Conservation (phyloP, 768 basidiomycete species). For the Tulasnella calospora region DNA sequence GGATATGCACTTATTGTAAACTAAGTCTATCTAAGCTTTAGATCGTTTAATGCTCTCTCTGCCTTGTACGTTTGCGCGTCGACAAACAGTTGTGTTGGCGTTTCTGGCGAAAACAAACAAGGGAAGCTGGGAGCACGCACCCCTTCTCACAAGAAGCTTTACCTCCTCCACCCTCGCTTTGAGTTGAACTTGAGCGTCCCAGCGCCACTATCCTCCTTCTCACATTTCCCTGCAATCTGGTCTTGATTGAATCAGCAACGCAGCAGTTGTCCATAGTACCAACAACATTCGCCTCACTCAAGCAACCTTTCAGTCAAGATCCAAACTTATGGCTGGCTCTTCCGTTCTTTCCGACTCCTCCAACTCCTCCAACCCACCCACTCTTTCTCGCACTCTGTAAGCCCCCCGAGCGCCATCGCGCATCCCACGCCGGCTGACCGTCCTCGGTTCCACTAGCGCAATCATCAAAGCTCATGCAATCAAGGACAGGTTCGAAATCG, state of each 20-base stretch:
- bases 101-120: not conserved
- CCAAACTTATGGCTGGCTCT: conserved; percentile 15
- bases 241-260: not conserved
- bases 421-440: not conserved
- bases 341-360: not conserved
- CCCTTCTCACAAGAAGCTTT: no score
- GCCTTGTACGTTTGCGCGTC: not conserved
- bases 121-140: not conserved
- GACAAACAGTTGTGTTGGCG: not conserved
- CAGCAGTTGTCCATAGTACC: not conserved
- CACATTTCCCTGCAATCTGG: not conserved
- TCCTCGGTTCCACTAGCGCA: not conserved
- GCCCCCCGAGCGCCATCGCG: not conserved
- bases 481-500: conserved; percentile 65
- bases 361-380: not conserved
- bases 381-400: conserved; percentile 22
- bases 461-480: conserved; percentile 68
- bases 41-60: no score
- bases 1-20: not conserved
- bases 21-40: not conserved
- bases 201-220: not conserved
- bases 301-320: conserved; percentile 10
- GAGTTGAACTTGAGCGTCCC: not conserved
- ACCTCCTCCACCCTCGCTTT: not conserved
- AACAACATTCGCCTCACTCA: not conserved